These are phyloP conservation scores for Rossbeevera mucosa DNA, from an alignment of 768 basidiomycete genomes.

Conservation along the genomic window DNA sequence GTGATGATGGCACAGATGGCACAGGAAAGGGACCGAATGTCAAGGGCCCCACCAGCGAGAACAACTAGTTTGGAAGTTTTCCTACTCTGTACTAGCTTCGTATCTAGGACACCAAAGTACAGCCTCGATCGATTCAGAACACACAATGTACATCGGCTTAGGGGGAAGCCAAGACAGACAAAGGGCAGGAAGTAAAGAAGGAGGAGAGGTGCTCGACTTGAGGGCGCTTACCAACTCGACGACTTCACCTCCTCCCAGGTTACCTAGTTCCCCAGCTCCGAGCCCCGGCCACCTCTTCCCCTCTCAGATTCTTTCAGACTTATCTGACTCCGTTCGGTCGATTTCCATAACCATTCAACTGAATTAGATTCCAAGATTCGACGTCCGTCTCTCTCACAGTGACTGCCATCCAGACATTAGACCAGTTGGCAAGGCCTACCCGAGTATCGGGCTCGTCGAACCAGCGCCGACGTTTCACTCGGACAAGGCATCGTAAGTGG, in stretches of 20 bases:
- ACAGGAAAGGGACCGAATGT: background rate
- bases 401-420: background rate
- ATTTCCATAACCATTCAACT: background rate
- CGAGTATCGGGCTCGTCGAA: background rate
- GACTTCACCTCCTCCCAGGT: background rate
- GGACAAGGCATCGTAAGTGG: background rate
- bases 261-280: background rate
- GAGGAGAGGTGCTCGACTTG: background rate
- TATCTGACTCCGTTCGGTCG: background rate
- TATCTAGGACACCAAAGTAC: constrained; percentile 13
- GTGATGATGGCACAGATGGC: background rate
- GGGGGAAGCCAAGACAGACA: background rate
- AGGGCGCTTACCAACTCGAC: background rate
- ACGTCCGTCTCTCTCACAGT: background rate
- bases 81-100: background rate
- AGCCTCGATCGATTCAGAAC: constrained; percentile 6
- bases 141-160: background rate
- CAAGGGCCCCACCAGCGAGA: background rate
- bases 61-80: background rate
- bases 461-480: background rate
- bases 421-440: background rate
- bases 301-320: background rate
- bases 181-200: too few species aligned
- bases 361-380: background rate
- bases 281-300: background rate